These are phyloP conservation scores for Russula lepida DNA, from an alignment of 768 basidiomycete genomes.

Conservation along the genomic window DNA sequence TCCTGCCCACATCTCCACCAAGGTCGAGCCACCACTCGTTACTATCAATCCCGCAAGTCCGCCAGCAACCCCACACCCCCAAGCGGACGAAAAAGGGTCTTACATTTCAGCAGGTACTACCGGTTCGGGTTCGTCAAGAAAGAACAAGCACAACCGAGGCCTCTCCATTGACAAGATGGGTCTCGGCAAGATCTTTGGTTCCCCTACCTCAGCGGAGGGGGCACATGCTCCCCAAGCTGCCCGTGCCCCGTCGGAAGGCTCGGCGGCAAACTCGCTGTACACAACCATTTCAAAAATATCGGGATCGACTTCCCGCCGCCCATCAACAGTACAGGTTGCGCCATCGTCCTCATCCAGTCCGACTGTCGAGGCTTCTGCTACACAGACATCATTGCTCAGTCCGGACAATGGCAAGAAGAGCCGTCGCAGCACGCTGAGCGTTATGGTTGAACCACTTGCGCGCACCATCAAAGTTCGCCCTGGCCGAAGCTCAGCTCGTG, in stretches of 20 bases:
- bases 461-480: slow-evolving; percentile 37
- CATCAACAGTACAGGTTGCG: slow-evolving; percentile 29
- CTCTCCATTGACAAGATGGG: slow-evolving; percentile 75
- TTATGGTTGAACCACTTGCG: slow-evolving; percentile 42
- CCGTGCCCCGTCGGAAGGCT: slow-evolving; percentile 33
- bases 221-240: slow-evolving; percentile 28
- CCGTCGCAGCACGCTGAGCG: slow-evolving; percentile 28
- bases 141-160: slow-evolving; percentile 54
- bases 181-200: slow-evolving; percentile 64
- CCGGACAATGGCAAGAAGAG: slow-evolving; percentile 25
- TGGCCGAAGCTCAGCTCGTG: slow-evolving; percentile 21
- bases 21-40: slow-evolving; percentile 25
- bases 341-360: slow-evolving; percentile 17
- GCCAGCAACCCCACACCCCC: slow-evolving; percentile 23
- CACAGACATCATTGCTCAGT: slow-evolving; percentile 30
- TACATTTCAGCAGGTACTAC: slow-evolving; percentile 21
- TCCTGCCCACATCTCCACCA: slow-evolving; percentile 4
- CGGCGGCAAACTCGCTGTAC: slow-evolving; percentile 23
- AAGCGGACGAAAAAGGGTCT: slow-evolving; percentile 21
- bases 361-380: slow-evolving; percentile 17
- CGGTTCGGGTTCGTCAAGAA: slow-evolving; percentile 31
- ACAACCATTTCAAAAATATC: slow-evolving; percentile 22
- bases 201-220: slow-evolving; percentile 28
- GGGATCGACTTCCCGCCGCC: slow-evolving; percentile 23
- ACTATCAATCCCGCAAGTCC: slow-evolving; percentile 30